phyloP scores from a whole-genome alignment of 345 rosid genomes.

The Hypericum androsaemum region DNA sequence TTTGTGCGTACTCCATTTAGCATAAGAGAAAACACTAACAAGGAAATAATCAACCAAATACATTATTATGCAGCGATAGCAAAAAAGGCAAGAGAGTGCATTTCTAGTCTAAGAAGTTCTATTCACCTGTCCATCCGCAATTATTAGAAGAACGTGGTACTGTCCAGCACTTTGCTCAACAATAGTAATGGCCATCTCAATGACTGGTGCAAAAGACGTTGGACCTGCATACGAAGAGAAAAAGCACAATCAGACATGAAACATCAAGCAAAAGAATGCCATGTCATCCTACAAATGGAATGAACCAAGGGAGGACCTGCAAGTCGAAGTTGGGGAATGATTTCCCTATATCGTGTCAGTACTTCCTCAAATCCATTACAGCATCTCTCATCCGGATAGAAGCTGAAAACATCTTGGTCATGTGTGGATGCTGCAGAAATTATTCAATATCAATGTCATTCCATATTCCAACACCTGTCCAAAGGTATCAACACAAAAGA shows the following conservation, averaged over 20 bases:
- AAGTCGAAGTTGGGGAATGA: conserved; percentile 12
- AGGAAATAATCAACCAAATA: no score
- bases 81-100: no score
- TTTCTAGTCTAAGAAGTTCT: neutral
- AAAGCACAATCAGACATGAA: neutral
- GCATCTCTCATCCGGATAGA: conserved; percentile 12
- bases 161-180: conserved; percentile 19
- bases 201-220: conserved; percentile 21
- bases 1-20: no score
- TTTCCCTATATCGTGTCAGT: conserved; percentile 14
- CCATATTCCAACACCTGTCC: neutral
- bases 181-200: conserved; percentile 14
- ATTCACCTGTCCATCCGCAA: conserved; percentile 21
- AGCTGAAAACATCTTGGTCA: conserved; percentile 21
- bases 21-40: no score
- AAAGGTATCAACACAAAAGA: neutral
- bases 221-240: conserved; percentile 13
- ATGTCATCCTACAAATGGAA: neutral
- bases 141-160: conserved; percentile 18
- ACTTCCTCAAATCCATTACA: conserved; percentile 22
- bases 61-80: no score
- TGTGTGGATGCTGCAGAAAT: conserved; percentile 15
- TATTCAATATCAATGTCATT: neutral
- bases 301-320: conserved; percentile 1
- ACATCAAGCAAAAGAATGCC: neutral